These are phyloP conservation scores for Colletotrichum cereale DNA, from an alignment of 2,329 filamentous ascomycete genomes.

Conservation along the genomic window DNA sequence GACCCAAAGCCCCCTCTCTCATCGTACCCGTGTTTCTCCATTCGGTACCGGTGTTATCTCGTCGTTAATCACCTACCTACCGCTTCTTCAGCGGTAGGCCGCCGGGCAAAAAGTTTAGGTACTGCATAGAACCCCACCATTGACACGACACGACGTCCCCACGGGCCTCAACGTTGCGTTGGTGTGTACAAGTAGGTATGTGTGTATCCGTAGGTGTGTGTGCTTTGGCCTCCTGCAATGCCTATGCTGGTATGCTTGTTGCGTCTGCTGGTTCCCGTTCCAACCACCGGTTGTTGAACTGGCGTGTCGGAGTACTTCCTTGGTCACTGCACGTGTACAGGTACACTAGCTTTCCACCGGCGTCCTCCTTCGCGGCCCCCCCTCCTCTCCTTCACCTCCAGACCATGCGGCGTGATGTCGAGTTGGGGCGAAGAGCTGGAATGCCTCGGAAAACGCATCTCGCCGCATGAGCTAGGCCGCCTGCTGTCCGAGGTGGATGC, in stretches of 20 bases:
- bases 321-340: no score
- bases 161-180: conserved; percentile 21
- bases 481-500: not conserved
- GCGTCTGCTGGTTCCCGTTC: conserved; percentile 9
- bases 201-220: no score
- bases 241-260: not conserved
- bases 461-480: not conserved
- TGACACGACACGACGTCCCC: conserved; percentile 4
- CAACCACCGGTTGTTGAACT: conserved; percentile 9
- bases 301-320: conserved; percentile 8
- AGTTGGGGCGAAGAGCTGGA: not conserved
- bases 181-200: no score
- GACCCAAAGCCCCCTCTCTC: not conserved
- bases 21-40: not conserved
- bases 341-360: conserved; percentile 3
- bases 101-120: not conserved
- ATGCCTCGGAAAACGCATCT: not conserved
- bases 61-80: conserved; percentile 25
- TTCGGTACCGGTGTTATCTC: not conserved
- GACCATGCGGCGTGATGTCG: conserved; percentile 13
- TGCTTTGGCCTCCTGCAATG: conserved; percentile 22
- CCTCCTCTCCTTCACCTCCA: not conserved
- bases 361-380: not conserved
- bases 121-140: conserved; percentile 14
- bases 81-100: conserved; percentile 21